Percentiles rank a stretch among this genome's conserved stretches.
These are phyloP conservation scores for Cylindricascospora bacillispora DNA, from an alignment of 1,139 yeast species.

Conservation along the genomic window DNA sequence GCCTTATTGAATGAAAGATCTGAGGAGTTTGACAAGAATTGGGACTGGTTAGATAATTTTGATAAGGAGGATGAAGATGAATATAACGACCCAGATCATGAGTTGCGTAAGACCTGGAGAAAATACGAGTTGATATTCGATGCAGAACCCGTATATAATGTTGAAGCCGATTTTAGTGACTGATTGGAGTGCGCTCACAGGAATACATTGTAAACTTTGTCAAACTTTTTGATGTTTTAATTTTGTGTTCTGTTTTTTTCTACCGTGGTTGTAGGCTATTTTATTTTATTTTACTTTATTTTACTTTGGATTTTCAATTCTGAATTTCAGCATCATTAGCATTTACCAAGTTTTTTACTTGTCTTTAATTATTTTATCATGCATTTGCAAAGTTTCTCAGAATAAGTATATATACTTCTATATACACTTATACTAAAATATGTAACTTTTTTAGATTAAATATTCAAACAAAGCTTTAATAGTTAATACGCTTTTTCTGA, in stretches of 20 bases:
- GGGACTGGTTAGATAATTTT: conserved; percentile 40
- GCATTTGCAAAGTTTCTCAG: too few species aligned
- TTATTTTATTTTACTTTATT: background rate
- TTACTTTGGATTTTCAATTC: background rate
- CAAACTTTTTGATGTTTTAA: background rate
- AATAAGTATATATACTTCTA: too few species aligned
- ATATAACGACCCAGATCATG: conserved; percentile 18
- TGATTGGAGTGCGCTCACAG: conserved; percentile 5
- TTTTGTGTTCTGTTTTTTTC: background rate
- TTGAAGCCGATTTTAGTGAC: conserved; percentile 23
- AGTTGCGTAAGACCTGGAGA: conserved; percentile 25
- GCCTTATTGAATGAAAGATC: conserved; percentile 24
- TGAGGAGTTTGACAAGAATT: conserved; percentile 19
- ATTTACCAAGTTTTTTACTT: too few species aligned
- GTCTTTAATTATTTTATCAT: too few species aligned
- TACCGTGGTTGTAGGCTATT: background rate
- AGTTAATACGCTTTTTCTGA: too few species aligned
- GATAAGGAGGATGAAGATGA: conserved; percentile 29
- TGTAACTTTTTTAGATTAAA: too few species aligned
- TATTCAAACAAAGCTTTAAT: too few species aligned
- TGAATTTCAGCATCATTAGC: conserved; percentile 1
- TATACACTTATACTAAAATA: too few species aligned
- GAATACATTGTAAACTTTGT: background rate
- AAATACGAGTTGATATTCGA: conserved; percentile 25
- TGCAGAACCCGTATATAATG: conserved; percentile 24